Evolutionary conservation across 805 yeast genomes (phyloP).

Genomic region (Candida easanensis): DNA sequence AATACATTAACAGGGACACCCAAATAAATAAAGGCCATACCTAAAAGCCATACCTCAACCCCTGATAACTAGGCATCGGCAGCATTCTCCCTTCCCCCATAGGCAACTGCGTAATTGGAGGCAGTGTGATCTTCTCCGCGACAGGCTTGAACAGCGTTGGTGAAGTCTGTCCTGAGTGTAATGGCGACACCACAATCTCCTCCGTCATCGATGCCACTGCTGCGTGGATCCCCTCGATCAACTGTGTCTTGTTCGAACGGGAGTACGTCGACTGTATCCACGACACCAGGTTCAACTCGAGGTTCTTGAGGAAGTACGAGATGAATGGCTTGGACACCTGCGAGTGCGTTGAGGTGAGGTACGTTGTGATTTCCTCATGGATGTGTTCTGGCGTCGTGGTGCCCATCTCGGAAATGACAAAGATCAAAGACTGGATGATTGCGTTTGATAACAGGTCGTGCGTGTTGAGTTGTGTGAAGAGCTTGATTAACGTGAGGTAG

Average conservation of each 20-base stretch:
- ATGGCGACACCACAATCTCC: neutral
- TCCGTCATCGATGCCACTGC: neutral
- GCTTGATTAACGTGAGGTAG: slow-evolving; percentile 42
- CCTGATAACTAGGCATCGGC: no score
- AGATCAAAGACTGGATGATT: slow-evolving; percentile 25
- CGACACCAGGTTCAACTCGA: slow-evolving; percentile 2
- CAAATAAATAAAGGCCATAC: no score
- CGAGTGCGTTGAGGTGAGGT: neutral
- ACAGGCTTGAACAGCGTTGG: neutral
- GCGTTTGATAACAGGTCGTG: slow-evolving; percentile 11
- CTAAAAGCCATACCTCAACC: no score
- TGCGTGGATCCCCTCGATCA: neutral
- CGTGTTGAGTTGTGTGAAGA: slow-evolving; percentile 32
- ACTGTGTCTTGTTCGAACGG: neutral
- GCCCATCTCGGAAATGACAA: slow-evolving; percentile 18
- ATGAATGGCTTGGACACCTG: slow-evolving; percentile 2
- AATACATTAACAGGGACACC: no score
- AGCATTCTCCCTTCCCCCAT: no score
- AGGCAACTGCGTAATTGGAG: neutral
- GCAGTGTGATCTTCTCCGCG: neutral
- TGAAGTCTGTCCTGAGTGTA: neutral
- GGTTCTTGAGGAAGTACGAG: slow-evolving; percentile 3
- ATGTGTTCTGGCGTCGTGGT: neutral
- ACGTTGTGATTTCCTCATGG: slow-evolving; percentile 3
- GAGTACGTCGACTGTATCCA: slow-evolving; percentile 4